These are phyloP conservation scores for Diddensiella santjacobensis DNA, from an alignment of 805 yeast species.

Conservation along the genomic window DNA sequence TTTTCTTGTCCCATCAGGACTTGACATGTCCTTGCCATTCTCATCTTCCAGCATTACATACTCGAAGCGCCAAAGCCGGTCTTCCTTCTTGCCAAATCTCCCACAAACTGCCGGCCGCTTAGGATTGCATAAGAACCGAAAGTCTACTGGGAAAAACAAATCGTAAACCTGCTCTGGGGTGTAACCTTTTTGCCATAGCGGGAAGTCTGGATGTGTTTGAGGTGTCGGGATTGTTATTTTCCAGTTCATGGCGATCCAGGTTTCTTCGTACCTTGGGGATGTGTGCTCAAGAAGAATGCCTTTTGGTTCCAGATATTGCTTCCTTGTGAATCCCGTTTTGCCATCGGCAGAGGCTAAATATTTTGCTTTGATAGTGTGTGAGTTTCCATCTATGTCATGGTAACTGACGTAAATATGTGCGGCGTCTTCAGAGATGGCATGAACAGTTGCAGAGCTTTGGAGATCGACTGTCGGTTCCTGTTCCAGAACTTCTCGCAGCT, in stretches of 20 bases:
- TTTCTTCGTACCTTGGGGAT: neutral
- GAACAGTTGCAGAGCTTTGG: neutral
- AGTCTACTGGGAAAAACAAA: neutral
- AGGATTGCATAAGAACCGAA: neutral
- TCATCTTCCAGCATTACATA: neutral
- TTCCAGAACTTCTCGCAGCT: neutral
- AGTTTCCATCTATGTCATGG: neutral
- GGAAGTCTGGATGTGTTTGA: neutral
- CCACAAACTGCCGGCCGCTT: constrained; percentile 5
- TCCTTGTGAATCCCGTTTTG: neutral
- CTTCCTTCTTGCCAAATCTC: neutral
- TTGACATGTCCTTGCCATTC: neutral
- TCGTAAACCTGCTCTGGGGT: constrained; percentile 3
- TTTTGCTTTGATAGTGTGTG: neutral
- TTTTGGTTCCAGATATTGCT: neutral
- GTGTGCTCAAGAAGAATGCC: neutral
- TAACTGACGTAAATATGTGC: neutral
- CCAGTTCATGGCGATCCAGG: neutral
- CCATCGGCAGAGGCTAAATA: neutral
- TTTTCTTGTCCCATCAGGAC: neutral
- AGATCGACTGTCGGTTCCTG: neutral
- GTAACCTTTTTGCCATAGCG: constrained; percentile 1
- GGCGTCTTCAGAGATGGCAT: neutral
- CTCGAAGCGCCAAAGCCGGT: constrained; percentile 4
- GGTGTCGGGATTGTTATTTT: neutral